Percentiles rank a stretch among this genome's conserved stretches.
These are phyloP conservation scores for Pseudogymnoascus sp. DNA, from an alignment of 2,329 filamentous ascomycete species.

Conservation along the genomic window DNA sequence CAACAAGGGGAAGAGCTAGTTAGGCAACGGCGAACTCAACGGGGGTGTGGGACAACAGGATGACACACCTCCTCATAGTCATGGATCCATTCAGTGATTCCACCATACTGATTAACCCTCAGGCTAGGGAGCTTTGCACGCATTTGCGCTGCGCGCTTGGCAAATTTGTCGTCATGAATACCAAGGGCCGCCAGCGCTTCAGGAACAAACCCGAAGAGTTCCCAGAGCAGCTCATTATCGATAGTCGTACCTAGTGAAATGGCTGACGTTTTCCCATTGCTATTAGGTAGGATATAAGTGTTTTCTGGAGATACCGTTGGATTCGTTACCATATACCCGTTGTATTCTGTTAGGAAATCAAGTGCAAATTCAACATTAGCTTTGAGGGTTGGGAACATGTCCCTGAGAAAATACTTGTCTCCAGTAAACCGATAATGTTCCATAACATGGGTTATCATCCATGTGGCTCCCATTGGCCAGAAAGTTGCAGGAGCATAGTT, in stretches of 20 bases:
- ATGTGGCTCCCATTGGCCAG: constrained; percentile 33
- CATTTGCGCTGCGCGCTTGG: neutral
- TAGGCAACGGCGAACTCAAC: constrained; percentile 16
- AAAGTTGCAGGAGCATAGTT: constrained; percentile 18
- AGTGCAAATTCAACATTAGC: constrained; percentile 27
- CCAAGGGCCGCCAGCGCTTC: constrained; percentile 6
- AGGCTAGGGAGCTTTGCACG: neutral
- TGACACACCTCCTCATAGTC: constrained; percentile 8
- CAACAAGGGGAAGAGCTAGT: constrained; percentile 15
- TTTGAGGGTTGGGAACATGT: constrained; percentile 26
- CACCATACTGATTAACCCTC: constrained; percentile 8
- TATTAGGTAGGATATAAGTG: constrained; percentile 23
- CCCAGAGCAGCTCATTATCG: constrained; percentile 32
- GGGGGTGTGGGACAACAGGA: neutral
- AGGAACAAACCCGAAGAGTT: constrained; percentile 26
- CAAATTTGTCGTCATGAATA: constrained; percentile 1
- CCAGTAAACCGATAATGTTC: constrained; percentile 32
- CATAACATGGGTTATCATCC: constrained; percentile 31
- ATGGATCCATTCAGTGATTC: constrained; percentile 10
- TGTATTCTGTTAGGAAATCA: constrained; percentile 24
- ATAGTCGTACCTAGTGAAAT: constrained; percentile 31
- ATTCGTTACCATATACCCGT: constrained; percentile 22
- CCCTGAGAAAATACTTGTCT: constrained; percentile 24
- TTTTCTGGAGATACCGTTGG: constrained; percentile 30
- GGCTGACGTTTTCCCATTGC: constrained; percentile 15